Base-by-base conservation (phyloP, 2,329 filamentous ascomycete genomes). In the Gnomoniopsis sp. region DNA sequence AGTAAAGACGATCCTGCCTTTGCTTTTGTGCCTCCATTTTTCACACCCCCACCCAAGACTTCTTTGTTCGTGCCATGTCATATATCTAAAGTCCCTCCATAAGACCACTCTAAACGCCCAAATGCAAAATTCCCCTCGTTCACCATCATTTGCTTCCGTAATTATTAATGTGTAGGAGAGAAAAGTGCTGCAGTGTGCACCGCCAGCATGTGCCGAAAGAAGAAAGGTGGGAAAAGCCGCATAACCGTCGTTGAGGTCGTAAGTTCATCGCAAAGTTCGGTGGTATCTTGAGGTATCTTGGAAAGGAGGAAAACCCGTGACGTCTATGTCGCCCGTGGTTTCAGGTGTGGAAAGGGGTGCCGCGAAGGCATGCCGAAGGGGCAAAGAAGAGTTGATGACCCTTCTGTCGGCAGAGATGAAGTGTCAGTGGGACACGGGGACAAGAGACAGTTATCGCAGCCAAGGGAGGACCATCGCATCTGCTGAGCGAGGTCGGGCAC, bases 211-310 rank as follows among this genome's bases (percentile, higher is more conserved):
- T 55, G 41, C 30, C 41, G 22, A 33, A 30, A 41, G 21, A 48
- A 44, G 56, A 49, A 19, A 21, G 19, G 19, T 19, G 41, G 21
- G 41, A 55, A 48, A 36, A 57, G 50, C 46, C 60, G 49, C 57
- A 49, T 51, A 44, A 38, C 46, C 38, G 54, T 53, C 48, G 26
- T 62, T 57, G 46, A 57, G 46, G 46, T 56, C 53, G 53, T 61
- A 49, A 36, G 4, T 30, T 43, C n/a, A 50, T 56, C 53, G 53
- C 49, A 22, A 56, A 50, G 57, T 56, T 38, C 50, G 53, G 34
- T 61, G 57, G 60, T 62, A 62, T 62, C 59, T 55, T 53, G 49
- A 41, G 53, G 57, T 62, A 56, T 62, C 49, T 53, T 47, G 51
- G 47, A 41, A 22, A 53, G 53, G n/a, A 59, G 43, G 47, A 54